Evolutionary conservation across 768 basidiomycete species (phyloP), one percentile per base, ranked within the genome.

Genomic region (Boletellus ananas): DNA sequence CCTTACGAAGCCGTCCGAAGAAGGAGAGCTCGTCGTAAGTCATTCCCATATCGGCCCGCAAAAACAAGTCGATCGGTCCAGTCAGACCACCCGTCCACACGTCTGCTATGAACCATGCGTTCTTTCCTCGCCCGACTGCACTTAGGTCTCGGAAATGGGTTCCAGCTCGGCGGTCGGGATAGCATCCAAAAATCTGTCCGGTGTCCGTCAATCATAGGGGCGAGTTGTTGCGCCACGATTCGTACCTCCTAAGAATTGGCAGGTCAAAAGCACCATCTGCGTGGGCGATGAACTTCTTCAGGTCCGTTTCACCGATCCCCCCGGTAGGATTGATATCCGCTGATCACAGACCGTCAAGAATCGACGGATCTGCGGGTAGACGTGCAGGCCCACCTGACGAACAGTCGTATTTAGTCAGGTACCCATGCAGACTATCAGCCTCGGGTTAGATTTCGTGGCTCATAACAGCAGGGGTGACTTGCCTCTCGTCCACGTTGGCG

Each of bases 271-370:
- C 74, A 46, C 72, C 74, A 52, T 80, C 73, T 1, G 92, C 94
- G 57, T 86, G 93, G 0, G 83, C 84, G 54, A 99, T 96, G 65
- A 98, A 98, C 58, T 84, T 86, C 75, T 96, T 99, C 50, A 98
- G 71, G 68, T 98, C 96, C 0, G 93, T 94, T 72, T 99, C 98
- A 67, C 92, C 94, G 65, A 99, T 97, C 0, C 89, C 91, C 3
- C 96, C 96, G 52, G 98, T 99, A 3, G 96, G 96, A 68, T 99
- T 99, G 63, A 99, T 84, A 66, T 99, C 96, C 52, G 96, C 96
- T 85, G 4, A 27, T 20, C 16, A 29, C 2, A 34, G 29, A 47
- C 58, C 60, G 29, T 48, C 1, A 51, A 43, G n/a, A 34, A 14
- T 4, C 27, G 5, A 33, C 13, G 3, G 13, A 5, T 1, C 11